Base-by-base conservation (phyloP, 164 flowering plant genomes). In the Taxillus chinensis region DNA sequence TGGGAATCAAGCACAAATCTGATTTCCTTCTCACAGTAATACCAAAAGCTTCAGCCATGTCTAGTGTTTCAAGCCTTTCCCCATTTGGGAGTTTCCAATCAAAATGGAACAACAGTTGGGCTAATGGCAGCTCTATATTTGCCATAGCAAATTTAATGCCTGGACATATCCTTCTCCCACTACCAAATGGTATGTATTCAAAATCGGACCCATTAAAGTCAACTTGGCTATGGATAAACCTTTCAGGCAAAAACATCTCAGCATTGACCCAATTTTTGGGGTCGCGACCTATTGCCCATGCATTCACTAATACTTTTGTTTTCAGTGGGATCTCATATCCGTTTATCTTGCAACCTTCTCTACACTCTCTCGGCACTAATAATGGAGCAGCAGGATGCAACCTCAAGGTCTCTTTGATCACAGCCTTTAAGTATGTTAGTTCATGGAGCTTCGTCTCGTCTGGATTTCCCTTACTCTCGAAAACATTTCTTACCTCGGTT, bases 131-230 rank as follows among this genome's bases (percentile, higher is more conserved):
- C 57, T 70, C 68, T 7, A 68, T 41, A 57, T 45, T 73, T 5
- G 73, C 49, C 7, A 74, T 8, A 9, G 68, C 78, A 45, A 61
- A 72, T 3, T 42, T 2, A 2, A 74, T 66, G n/a, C 78, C 80
- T 3, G 78, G 80, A 41, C 79, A 76, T 7, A 69, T 66, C 41
- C 79, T 71, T 57, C 82, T 68, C 3, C 79, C 82, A 3, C 69
- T 71, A 7, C 81, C 79, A 67, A 78, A 75, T 42, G 81, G 78
- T 1, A 72, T 68, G 39, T 65, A 69, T 17, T 70, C 59, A 51
- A 73, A 73, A 52, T 69, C 40, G 37, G 66, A 65, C 3, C 82
- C 82, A 37, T 61, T 75, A 49, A 55, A 75, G 51, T 75, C 76
- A 3, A 73, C 12, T 3, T 60, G 27, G 45, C 75, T 67, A 5